Percentiles rank a stretch among this genome's conserved stretches.
These are phyloP conservation scores for Jimgerdemannia lactiflua DNA, from an alignment of 192 early-diverging fungal species.

Conservation along the genomic window DNA sequence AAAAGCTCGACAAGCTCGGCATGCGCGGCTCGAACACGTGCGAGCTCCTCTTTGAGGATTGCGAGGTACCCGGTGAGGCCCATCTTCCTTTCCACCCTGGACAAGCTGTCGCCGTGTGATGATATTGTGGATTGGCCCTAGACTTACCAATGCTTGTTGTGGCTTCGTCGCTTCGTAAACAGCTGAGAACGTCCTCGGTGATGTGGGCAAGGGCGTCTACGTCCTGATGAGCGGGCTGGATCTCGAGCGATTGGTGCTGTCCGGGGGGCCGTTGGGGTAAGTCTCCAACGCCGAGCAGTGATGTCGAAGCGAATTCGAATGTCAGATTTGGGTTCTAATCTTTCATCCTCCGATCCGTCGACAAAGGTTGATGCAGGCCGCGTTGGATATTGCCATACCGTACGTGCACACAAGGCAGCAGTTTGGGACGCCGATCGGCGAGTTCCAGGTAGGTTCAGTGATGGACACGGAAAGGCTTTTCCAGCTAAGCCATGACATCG, in stretches of 20 bases:
- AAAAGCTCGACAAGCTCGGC: constrained; percentile 93
- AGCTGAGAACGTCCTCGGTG: constrained; percentile 83
- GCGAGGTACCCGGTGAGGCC: constrained; percentile 63
- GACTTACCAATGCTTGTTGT: constrained; percentile 4
- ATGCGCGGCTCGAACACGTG: constrained; percentile 97
- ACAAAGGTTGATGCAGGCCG: constrained; percentile 76
- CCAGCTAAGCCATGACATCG: constrained; percentile 1
- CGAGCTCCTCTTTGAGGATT: constrained; percentile 93
- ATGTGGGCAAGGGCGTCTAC: constrained; percentile 85
- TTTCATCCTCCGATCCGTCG: constrained; percentile 10
- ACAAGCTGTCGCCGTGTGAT: neutral
- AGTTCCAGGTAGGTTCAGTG: constrained; percentile 60
- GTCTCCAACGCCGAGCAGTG: neutral
- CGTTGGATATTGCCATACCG: constrained; percentile 76
- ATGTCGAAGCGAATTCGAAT: no score
- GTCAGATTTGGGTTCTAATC: neutral
- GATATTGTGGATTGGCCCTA: neutral
- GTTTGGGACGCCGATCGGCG: constrained; percentile 80
- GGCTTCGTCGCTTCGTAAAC: neutral
- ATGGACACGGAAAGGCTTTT: neutral
- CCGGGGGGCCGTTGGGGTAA: constrained; percentile 78
- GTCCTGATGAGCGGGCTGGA: constrained; percentile 96
- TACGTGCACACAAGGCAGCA: constrained; percentile 89
- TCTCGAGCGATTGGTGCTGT: constrained; percentile 84
- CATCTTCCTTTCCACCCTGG: constrained; percentile 14